Percentiles rank a stretch among this genome's conserved stretches.
phyloP scores from a whole-genome alignment of 1,139 yeast genomes.

The Petasospora fabianii region DNA sequence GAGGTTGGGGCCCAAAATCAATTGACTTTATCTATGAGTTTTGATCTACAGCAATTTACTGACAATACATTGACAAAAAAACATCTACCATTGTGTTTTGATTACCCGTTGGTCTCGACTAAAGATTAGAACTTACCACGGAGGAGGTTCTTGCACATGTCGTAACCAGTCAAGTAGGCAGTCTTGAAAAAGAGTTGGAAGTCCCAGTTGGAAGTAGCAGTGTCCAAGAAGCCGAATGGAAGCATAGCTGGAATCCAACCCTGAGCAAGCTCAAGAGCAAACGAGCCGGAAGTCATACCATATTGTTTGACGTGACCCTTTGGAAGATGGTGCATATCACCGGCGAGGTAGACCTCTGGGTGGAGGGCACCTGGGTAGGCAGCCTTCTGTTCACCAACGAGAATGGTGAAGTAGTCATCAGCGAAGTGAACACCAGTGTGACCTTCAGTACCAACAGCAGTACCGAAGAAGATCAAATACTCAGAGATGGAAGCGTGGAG shows the following conservation, averaged over 20 bases:
- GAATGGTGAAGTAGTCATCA: slow-evolving; percentile 90
- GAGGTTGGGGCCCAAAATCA: no score
- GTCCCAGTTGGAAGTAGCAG: slow-evolving; percentile 77
- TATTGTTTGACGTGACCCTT: slow-evolving; percentile 82
- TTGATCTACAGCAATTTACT: no score
- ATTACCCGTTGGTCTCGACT: no score
- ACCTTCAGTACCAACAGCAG: slow-evolving; percentile 92
- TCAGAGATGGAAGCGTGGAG: slow-evolving; percentile 95
- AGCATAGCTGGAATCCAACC: slow-evolving; percentile 99
- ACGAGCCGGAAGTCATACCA: slow-evolving; percentile 73
- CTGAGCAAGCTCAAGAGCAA: slow-evolving; percentile 93
- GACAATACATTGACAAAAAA: no score
- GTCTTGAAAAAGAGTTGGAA: slow-evolving; percentile 65
- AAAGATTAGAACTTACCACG: slow-evolving; percentile 67
- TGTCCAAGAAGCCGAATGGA: slow-evolving; percentile 89
- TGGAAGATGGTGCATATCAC: slow-evolving; percentile 73
- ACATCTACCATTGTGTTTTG: no score
- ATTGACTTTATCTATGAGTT: no score
- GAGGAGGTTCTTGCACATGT: slow-evolving; percentile 67
- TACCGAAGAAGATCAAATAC: slow-evolving; percentile 84
- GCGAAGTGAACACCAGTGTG: slow-evolving; percentile 95
- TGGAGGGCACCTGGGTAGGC: slow-evolving; percentile 57
- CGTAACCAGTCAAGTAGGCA: slow-evolving; percentile 65
- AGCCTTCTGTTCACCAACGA: slow-evolving; percentile 75
- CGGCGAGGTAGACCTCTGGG: slow-evolving; percentile 72